Base-by-base conservation (phyloP, 1,284 basidiomycete genomes). In the Leccinum variabile region DNA sequence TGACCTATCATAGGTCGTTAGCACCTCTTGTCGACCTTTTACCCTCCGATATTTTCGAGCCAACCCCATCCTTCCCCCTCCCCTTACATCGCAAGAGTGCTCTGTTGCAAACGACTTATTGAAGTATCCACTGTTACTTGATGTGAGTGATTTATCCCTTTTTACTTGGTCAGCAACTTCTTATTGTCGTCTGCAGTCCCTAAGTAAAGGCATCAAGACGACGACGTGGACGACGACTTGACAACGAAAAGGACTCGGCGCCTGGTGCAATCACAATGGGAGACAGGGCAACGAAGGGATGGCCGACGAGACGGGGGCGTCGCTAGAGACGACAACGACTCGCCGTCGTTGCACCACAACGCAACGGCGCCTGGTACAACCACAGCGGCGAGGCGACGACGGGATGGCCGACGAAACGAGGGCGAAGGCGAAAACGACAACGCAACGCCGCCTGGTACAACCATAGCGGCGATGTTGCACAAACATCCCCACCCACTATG, bases 71-170 rank as follows among this genome's bases (percentile, higher is more conserved):
- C 1, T 89, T 62, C 84, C 84, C 49, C 82, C 81, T 60, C 80
- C 80, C 16, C 75, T 84, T 53, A 77, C 81, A 16, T 79, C 84
- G 2, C 82, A 85, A 64, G 83, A 84, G 56, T 89, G 87, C 66
- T 84, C 85, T 0, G 75, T 88, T 33, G 72, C 78, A 6, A 76
- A 78, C 30, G 84, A 84, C 62, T 71, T 76, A 30, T 71, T 79
- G 9, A 94, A 94, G 77, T 97, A 97, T 76, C 94, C 94, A 25
- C 82, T 97, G 30, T 84, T 97, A 11, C 86, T 98, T 68, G 88
- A 89, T 68, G 95, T 79, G 84, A 86, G 70, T 90, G 82, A 89
- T 25, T 9, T 41, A 77, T 89, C 16, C 54, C 39, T 41, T 33
- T 5, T 33, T 32, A 44, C 2, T 54, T 30, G 10, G 18, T 9